Base-by-base conservation (phyloP, 495 filamentous ascomycete genomes). In the Clohesyomyces aquaticus region DNA sequence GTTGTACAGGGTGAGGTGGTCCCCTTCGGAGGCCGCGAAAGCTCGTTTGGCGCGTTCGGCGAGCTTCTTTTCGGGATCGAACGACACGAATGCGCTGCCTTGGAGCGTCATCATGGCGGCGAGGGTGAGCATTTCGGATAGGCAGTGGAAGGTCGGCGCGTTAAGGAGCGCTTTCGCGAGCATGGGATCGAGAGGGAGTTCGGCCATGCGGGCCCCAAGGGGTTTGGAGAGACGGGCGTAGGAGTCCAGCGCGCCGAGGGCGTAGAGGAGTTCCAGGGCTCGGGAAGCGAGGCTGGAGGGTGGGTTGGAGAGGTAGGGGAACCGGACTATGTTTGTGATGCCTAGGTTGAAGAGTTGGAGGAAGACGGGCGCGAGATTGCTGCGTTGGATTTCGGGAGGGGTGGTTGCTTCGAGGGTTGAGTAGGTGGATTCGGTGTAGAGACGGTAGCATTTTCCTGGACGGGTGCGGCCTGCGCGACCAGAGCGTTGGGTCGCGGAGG, bases 341-440 rank as follows among this genome's bases (percentile, higher is more conserved):
- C 95, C 95, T 18, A 99, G 80, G 18, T 93, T 94, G 75, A 98
- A 97, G 55, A 99, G 85, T 74, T 98, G 93, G 59, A 98, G 85
- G 47, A 99, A 84, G 23, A 91, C 84, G 0, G 93, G 91, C 0
- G 94, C 93, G 41, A 99, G 85, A 71, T 97, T 95, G 22, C 90
- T 93, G 50, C 95, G 83, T 71, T 97, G 93, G 49, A 98, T 93
- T 74, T 99, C 94, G 1, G 95, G 93, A 2, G 91, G 78, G 1
- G 87, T 93, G 23, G 86, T 80, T 65, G 90, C 91, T 9, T 83
- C 80, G n/a, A 99, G 80, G 23, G 75, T 69, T 50, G 85, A 81
- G 71, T 86, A 96, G 4, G 80, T 81, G 41, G 85, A 79, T 72
- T 96, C 90, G 18, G 92, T 96, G 73, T 96, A 98, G 1, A 98